Evolutionary conservation across 225 moss, liverwort and hornwort species (phyloP), one percentile per base, ranked within the genome.

Genomic region (Climacium dendroides): DNA sequence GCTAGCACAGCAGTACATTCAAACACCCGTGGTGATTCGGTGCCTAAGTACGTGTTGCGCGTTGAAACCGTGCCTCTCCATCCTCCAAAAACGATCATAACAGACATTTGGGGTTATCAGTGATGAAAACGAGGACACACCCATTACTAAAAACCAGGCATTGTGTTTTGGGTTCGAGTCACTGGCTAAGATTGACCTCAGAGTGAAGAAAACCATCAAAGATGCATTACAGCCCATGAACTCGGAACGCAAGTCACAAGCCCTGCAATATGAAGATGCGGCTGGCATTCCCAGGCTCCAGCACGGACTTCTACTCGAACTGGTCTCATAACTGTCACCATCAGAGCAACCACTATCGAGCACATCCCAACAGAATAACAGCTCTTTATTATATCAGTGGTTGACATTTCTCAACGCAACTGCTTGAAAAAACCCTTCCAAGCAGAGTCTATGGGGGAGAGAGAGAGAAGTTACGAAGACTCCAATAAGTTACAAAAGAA

Each of bases 21-120:
- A 47, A 89, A 89, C 91, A 86, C 83, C 91, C 91, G 80, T 87
- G 89, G 83, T 89, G 91, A 84, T 87, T 89, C 74, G 84, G 75
- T 84, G 91, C 66, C 57, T 8, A 59, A 83, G 89, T 80, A 89
- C 89, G 29, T 20, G 71, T 71, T 90, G 90, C 30, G 85, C 88
- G 70, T 76, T 90, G 83, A 91, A 89, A 91, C 89, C 81, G 84
- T 89, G 87, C 58, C 79, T 20, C 67, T 52, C 74, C 80, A 87
- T 78, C 79, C 83, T 82, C 79, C 88, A 83, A 78, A n/a, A 86
- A 74, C 66, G 83, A 88, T 90, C 82, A 85, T 81, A 59, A 65
- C 83, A 86, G 82, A 63, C 76, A 55, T 53, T 62, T 48, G 76
- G 62, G 85, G 55, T 61, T 35, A 72, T 39, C 57, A 72, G 66